Evolutionary conservation across 805 yeast genomes (phyloP).

Genomic region (Diddensiella transvaalensis): DNA sequence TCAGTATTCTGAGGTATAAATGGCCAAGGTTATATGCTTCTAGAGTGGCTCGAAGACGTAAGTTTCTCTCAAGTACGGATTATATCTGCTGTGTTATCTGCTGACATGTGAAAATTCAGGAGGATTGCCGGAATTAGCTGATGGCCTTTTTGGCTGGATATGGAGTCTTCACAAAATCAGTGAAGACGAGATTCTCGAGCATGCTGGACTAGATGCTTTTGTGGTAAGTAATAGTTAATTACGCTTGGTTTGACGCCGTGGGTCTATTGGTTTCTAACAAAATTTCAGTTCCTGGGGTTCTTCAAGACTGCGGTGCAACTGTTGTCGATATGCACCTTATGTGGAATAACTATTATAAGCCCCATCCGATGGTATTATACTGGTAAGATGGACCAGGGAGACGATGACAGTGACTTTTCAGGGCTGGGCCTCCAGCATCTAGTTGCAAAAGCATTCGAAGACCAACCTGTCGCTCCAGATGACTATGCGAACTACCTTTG

Average conservation of each 20-base stretch:
- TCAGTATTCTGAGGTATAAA: slow-evolving; percentile 64
- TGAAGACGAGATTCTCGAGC: slow-evolving; percentile 76
- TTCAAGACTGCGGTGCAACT: slow-evolving; percentile 83
- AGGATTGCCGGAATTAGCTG: slow-evolving; percentile 50
- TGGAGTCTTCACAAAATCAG: slow-evolving; percentile 57
- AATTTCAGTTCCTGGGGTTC: slow-evolving; percentile 62
- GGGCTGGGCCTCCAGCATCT: not conserved
- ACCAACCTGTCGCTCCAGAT: slow-evolving; percentile 27
- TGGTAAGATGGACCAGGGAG: slow-evolving; percentile 63
- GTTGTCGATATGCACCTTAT: slow-evolving; percentile 57
- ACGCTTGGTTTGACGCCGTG: not conserved
- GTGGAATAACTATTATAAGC: slow-evolving; percentile 72
- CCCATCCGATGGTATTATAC: slow-evolving; percentile 83
- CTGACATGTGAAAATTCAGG: not conserved
- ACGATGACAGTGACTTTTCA: slow-evolving; percentile 19
- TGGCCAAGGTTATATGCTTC: slow-evolving; percentile 87
- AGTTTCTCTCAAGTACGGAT: slow-evolving; percentile 15
- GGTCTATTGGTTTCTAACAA: not conserved
- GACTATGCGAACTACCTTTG: slow-evolving; percentile 62
- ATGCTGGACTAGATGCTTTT: slow-evolving; percentile 92
- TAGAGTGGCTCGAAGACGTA: slow-evolving; percentile 50
- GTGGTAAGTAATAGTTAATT: slow-evolving; percentile 39
- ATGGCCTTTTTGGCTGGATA: slow-evolving; percentile 78
- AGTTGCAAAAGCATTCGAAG: not conserved
- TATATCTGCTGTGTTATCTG: not conserved